These are phyloP conservation scores for Rhizopus microsporus DNA, from an alignment of 371 early-diverging fungal genomes.

Conservation along the genomic window DNA sequence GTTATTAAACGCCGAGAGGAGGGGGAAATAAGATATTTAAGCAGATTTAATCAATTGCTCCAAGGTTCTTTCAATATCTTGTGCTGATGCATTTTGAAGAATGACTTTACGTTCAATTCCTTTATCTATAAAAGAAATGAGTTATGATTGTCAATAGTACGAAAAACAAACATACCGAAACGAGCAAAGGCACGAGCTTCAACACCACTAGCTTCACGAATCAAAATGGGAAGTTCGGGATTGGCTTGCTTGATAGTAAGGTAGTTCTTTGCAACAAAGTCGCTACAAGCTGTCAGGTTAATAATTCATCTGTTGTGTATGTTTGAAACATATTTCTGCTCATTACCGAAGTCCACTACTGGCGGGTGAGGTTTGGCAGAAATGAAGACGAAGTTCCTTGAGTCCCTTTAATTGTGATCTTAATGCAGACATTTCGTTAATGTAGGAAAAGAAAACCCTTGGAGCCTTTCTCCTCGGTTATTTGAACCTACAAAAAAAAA, in stretches of 20 bases:
- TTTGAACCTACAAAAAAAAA: not conserved
- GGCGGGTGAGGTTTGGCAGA: slow-evolving; percentile 83
- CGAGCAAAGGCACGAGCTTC: slow-evolving; percentile 90
- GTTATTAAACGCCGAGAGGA: not conserved
- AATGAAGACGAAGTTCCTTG: slow-evolving; percentile 90
- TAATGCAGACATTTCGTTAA: slow-evolving; percentile 39
- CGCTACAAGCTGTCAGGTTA: slow-evolving; percentile 48
- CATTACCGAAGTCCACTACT: slow-evolving; percentile 84
- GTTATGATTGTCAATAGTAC: not conserved
- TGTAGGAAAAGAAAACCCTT: slow-evolving; percentile 1
- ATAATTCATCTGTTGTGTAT: not conserved
- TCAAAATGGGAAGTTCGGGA: slow-evolving; percentile 86
- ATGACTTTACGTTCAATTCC: slow-evolving; percentile 83
- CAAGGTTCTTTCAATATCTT: slow-evolving; percentile 73
- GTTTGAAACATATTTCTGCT: not conserved
- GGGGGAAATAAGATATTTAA: slow-evolving; percentile 16
- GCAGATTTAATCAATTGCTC: slow-evolving; percentile 59
- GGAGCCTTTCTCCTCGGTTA: not conserved
- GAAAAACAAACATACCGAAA: slow-evolving; percentile 62
- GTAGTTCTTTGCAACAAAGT: slow-evolving; percentile 83
- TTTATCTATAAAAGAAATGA: slow-evolving; percentile 56
- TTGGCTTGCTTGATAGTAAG: slow-evolving; percentile 78
- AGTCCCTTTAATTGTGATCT: slow-evolving; percentile 64
- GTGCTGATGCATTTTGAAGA: slow-evolving; percentile 73
- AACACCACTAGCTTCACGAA: slow-evolving; percentile 86